Base-by-base conservation (phyloP, 345 rosid genomes). In the Linum lewisii region DNA sequence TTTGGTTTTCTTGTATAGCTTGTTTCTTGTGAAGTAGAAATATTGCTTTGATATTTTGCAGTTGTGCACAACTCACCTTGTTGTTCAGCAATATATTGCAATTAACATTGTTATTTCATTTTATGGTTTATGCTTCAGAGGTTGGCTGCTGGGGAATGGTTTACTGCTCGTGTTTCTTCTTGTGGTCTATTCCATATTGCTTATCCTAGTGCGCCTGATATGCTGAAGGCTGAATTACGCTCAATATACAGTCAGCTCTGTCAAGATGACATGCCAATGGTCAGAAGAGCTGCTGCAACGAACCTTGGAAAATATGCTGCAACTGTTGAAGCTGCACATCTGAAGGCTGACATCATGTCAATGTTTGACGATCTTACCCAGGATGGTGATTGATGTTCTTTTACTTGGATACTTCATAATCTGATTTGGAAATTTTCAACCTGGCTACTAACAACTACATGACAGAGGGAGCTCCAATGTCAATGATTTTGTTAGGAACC, bases 221-320 rank as follows among this genome's bases (percentile, higher is more conserved):
- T 61, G 69, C 42, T 77, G 66, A 88, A 84, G 69, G 78, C 84
- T 32, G 95, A 92, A 77, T 68, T 88, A 54, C 72, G 98, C 59
- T 66, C 85, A 10, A 57, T 76, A 64, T 92, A 84, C 66, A 73
- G 74, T 50, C 96, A 88, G 67, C 75, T 92, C 34, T 92, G 98
- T 73, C 93, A 88, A 79, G 98, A 92, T 80, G 98, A 88, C 73
- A 88, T 88, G 98, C 98, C 96, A 24, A 92, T 84, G 96, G 98
- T 92, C 69, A 82, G 98, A 58, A 92, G 90, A 77, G 88, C 98
- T 57, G 98, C 98, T 36, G 96, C 95, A 24, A 73, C 93, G 15
- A 92, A 88, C 70, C 79, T 92, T 47, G 97, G 95, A 58, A 92
- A 81, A 70, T 88, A 86, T 83, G 96, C 98, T 74, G 95, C 95